These are phyloP conservation scores for Zostera marina DNA, from an alignment of 116 monocot species.

Conservation along the genomic window DNA sequence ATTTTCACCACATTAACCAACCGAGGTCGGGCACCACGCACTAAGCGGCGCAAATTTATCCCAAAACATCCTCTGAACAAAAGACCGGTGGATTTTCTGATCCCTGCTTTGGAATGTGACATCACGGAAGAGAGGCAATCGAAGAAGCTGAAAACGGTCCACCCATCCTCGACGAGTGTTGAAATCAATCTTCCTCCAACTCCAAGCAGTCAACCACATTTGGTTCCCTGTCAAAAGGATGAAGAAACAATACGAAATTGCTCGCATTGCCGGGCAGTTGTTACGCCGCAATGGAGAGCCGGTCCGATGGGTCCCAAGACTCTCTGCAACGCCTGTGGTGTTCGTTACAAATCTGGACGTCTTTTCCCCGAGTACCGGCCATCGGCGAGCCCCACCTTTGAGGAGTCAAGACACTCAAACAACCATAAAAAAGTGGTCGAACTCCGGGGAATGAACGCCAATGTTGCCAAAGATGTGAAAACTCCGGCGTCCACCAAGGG, in stretches of 20 bases:
- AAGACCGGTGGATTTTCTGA: no score
- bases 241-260: constrained; percentile 23
- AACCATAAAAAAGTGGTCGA: constrained; percentile 28
- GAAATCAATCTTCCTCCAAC: no score
- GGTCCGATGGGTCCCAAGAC: constrained; percentile 76
- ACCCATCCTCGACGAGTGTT: no score
- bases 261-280: constrained; percentile 40
- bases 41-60: constrained; percentile 8
- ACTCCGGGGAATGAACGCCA: constrained; percentile 16
- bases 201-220: no score
- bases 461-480: no score
- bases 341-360: constrained; percentile 52
- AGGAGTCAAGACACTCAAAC: constrained; percentile 13
- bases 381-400: constrained; percentile 22
- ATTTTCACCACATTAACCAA: no score
- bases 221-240: no score
- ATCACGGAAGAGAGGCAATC: no score
- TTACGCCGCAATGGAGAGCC: constrained; percentile 69
- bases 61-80: no score
- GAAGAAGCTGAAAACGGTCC: no score
- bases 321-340: constrained; percentile 63
- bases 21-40: constrained; percentile 15
- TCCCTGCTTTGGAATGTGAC: not conserved
- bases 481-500: constrained; percentile 13
- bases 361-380: constrained; percentile 31